Percentiles rank a stretch among this genome's conserved stretches.
These are phyloP conservation scores for Xenosphaeropsis pyriputrescens DNA, from an alignment of 2,329 filamentous ascomycete genomes.

Conservation along the genomic window DNA sequence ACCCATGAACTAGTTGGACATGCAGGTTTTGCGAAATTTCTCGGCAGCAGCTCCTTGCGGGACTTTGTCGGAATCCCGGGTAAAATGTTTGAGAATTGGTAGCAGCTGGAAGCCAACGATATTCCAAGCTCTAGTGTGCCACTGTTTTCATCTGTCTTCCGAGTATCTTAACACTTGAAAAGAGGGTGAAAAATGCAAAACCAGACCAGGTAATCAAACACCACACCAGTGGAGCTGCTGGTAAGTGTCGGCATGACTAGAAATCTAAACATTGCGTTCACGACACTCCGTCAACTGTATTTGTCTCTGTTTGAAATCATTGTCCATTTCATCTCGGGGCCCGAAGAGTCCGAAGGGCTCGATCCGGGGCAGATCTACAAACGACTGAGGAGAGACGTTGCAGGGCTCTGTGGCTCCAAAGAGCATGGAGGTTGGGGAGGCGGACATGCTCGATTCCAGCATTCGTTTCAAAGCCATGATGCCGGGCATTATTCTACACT, in stretches of 20 bases:
- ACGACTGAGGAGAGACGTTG: slow-evolving; percentile 54
- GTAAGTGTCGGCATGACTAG: slow-evolving; percentile 61
- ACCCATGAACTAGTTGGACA: slow-evolving; percentile 55
- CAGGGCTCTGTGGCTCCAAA: slow-evolving; percentile 61
- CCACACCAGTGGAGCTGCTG: slow-evolving; percentile 53
- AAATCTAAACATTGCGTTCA: slow-evolving; percentile 67
- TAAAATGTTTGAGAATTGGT: slow-evolving; percentile 67
- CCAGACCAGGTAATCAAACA: slow-evolving; percentile 41
- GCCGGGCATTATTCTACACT: slow-evolving; percentile 77
- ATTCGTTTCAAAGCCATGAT: slow-evolving; percentile 74
- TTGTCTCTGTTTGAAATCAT: slow-evolving; percentile 79
- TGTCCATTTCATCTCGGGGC: slow-evolving; percentile 55
- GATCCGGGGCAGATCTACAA: slow-evolving; percentile 58
- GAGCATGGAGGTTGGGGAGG: slow-evolving; percentile 50
- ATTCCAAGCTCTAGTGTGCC: slow-evolving; percentile 51
- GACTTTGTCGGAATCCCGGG: slow-evolving; percentile 61
- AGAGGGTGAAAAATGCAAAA: not conserved
- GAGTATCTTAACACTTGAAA: not conserved
- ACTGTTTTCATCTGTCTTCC: slow-evolving; percentile 39
- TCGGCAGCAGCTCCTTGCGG: slow-evolving; percentile 48
- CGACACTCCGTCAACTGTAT: slow-evolving; percentile 65
- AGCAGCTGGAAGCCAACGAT: slow-evolving; percentile 54
- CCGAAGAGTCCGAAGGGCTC: slow-evolving; percentile 49
- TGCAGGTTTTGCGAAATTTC: slow-evolving; percentile 48
- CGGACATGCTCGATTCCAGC: slow-evolving; percentile 67